Conservation (phyloP, 1,284 basidiomycete genomes). For the Cryptococcus sp. region DNA sequence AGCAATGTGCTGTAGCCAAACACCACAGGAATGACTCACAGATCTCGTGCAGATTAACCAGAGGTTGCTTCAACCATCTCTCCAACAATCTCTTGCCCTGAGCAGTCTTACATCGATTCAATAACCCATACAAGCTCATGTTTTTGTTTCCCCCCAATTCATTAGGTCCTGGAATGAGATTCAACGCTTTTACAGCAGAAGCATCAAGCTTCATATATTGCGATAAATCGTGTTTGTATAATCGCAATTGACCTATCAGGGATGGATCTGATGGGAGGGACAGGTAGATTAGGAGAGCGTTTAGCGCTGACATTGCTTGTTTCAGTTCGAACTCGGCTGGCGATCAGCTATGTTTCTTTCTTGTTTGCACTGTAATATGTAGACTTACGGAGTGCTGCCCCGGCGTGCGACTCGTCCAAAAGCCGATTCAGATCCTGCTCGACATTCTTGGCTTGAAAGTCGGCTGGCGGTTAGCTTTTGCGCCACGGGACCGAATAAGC, state of each 20-base stretch:
- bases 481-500: conserved; percentile 28
- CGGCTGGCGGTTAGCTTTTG: conserved; percentile 53
- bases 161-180: conserved; percentile 70
- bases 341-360: conserved; percentile 1
- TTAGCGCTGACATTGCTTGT: conserved; percentile 70
- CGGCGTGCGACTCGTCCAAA: conserved; percentile 55
- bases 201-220: conserved; percentile 96
- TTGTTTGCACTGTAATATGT: not conserved
- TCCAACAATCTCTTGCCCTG: conserved; percentile 89
- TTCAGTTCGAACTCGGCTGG: conserved; percentile 76
- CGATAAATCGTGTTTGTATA: conserved; percentile 83
- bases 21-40: conserved; percentile 54
- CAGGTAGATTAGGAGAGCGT: conserved; percentile 80
- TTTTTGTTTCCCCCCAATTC: conserved; percentile 61
- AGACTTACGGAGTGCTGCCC: conserved; percentile 50
- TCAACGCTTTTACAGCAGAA: conserved; percentile 86
- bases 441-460: conserved; percentile 76
- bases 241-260: conserved; percentile 75
- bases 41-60: conserved; percentile 92
- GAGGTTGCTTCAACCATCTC: conserved; percentile 94
- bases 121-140: conserved; percentile 79
- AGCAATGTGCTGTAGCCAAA: not conserved
- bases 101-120: conserved; percentile 95
- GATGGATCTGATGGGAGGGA: conserved; percentile 73
- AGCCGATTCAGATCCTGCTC: conserved; percentile 80